Conservation (phyloP, 495 filamentous ascomycete species). For the Cercophora scortea region DNA sequence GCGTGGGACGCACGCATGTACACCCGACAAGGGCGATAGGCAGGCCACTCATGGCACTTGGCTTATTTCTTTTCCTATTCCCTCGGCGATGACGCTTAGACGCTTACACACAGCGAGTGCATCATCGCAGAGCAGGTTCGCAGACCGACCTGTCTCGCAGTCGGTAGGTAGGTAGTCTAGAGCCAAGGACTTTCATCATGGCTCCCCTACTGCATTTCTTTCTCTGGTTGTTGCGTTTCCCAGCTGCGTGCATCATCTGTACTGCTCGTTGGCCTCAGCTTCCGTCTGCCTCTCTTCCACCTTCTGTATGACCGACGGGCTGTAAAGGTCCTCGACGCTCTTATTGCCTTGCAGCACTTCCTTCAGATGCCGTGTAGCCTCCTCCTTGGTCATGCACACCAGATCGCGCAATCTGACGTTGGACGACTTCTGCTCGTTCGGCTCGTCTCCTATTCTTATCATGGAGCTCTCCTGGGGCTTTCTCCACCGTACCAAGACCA, state of each 20-base stretch:
- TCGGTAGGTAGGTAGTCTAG: too few species aligned
- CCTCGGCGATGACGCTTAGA: too few species aligned
- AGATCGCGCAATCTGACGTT: conserved; percentile 60
- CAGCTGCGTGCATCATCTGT: conserved; percentile 7
- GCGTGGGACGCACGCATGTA: too few species aligned
- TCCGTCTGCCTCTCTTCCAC: conserved; percentile 59
- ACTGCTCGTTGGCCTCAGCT: conserved; percentile 32
- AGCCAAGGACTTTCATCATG: too few species aligned
- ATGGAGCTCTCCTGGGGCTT: conserved; percentile 35
- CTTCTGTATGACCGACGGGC: conserved; percentile 48
- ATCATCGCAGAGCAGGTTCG: too few species aligned
- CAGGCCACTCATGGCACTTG: too few species aligned
- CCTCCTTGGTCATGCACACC: conserved; percentile 96
- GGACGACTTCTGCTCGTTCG: conserved; percentile 60
- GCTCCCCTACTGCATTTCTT: too few species aligned
- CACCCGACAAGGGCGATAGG: too few species aligned
- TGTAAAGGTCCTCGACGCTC: conserved; percentile 65
- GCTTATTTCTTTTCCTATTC: too few species aligned
- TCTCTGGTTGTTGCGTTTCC: too few species aligned
- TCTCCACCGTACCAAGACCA: conserved; percentile 72
- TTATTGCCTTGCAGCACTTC: conserved; percentile 67
- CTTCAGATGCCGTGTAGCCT: conserved; percentile 71
- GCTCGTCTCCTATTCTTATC: conserved; percentile 35
- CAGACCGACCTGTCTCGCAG: too few species aligned
- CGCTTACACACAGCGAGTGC: too few species aligned